phyloP scores from a whole-genome alignment of 1,284 basidiomycete genomes.

The Tilletiopsis washingtonensis region DNA sequence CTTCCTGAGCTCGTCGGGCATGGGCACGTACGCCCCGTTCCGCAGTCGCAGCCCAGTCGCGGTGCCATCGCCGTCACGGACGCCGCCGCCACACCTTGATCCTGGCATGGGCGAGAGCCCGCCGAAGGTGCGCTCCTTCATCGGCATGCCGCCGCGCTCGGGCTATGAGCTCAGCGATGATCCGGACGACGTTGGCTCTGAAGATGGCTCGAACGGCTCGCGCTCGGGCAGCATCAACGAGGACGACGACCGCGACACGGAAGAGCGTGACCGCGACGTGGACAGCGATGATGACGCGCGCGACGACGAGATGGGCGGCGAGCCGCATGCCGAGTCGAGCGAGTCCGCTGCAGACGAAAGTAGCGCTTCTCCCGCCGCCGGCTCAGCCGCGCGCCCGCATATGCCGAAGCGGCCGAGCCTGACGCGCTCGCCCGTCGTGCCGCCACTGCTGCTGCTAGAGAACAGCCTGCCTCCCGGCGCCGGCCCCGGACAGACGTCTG shows the following conservation, averaged over 20 bases:
- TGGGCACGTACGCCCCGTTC: conserved; percentile 11
- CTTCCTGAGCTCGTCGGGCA: no score
- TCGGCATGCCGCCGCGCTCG: conserved; percentile 44
- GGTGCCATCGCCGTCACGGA: conserved; percentile 14
- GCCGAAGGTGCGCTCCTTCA: conserved; percentile 44
- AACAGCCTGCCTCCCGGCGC: no score
- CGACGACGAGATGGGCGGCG: background rate
- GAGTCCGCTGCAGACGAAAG: background rate
- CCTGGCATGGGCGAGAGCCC: conserved; percentile 25
- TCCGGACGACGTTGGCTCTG: conserved; percentile 45
- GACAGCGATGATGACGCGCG: conserved; percentile 7
- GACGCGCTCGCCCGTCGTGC: conserved; percentile 25
- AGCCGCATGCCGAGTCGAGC: conserved; percentile 1
- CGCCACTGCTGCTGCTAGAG: conserved; percentile 3
- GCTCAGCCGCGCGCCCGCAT: conserved; percentile 8
- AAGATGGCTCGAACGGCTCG: conserved; percentile 34
- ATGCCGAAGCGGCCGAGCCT: conserved; percentile 33
- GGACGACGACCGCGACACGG: conserved; percentile 24
- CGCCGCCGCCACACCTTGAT: conserved; percentile 1
- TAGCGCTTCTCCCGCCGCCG: background rate
- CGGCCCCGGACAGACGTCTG: no score
- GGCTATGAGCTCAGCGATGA: conserved; percentile 47
- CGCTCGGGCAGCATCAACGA: conserved; percentile 17
- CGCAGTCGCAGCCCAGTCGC: conserved; percentile 19
- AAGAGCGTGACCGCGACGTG: conserved; percentile 12